Evolutionary conservation across 2,329 filamentous ascomycete species (phyloP).

Genomic region (Ophiostoma ulmi): DNA sequence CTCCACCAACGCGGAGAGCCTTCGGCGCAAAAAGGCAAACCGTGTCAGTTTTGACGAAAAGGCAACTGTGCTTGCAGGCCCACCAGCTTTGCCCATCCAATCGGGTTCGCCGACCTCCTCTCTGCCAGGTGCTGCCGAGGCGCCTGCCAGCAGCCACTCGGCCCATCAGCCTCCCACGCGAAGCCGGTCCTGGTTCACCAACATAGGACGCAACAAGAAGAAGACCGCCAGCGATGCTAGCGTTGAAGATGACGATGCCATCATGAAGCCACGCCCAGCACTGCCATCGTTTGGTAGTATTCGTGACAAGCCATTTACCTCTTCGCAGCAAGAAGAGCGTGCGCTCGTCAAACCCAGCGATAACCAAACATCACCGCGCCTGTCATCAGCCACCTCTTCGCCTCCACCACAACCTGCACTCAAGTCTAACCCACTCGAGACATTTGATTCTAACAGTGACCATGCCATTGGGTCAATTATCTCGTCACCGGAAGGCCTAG

Average conservation of each 20-base stretch:
- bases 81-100: slow-evolving; percentile 27
- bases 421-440: slow-evolving; percentile 33
- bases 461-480: slow-evolving; percentile 53
- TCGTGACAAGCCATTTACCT: slow-evolving; percentile 52
- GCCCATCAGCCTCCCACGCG: slow-evolving; percentile 13
- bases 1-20: slow-evolving; percentile 12
- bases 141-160: slow-evolving; percentile 13
- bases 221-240: slow-evolving; percentile 34
- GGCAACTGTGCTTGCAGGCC: slow-evolving; percentile 32
- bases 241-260: slow-evolving; percentile 56
- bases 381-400: background rate
- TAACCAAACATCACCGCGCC: background rate
- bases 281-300: slow-evolving; percentile 72
- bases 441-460: slow-evolving; percentile 55
- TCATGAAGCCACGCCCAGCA: slow-evolving; percentile 69
- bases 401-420: slow-evolving; percentile 31
- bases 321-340: slow-evolving; percentile 50
- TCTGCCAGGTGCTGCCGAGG: slow-evolving; percentile 20
- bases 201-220: slow-evolving; percentile 46
- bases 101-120: background rate
- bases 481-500: slow-evolving; percentile 34
- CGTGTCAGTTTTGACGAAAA: slow-evolving; percentile 76
- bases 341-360: slow-evolving; percentile 50
- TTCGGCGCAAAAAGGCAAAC: slow-evolving; percentile 55
- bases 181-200: slow-evolving; percentile 50